Conservation (phyloP, 2,329 filamentous ascomycete genomes). For the Colletotrichum filicis region DNA sequence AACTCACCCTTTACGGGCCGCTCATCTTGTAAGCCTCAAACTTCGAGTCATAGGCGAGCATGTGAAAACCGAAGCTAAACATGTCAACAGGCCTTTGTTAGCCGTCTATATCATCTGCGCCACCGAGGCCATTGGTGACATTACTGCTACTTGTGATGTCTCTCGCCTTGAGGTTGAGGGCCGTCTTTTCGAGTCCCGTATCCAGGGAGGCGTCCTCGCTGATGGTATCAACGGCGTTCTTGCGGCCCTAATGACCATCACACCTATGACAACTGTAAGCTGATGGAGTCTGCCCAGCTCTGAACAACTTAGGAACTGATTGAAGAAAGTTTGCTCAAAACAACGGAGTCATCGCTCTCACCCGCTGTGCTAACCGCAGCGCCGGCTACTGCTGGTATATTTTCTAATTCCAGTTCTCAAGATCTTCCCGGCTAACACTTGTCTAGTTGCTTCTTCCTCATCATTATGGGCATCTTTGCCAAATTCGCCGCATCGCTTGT, state of each 20-base stretch:
- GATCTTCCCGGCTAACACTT: neutral
- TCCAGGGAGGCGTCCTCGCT: conserved; percentile 82
- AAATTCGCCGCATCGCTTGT: conserved; percentile 86
- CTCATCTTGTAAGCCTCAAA: conserved; percentile 64
- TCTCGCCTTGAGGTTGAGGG: conserved; percentile 80
- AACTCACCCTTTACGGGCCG: conserved; percentile 76
- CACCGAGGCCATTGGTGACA: conserved; percentile 83
- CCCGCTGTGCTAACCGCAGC: conserved; percentile 82
- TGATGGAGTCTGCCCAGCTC: neutral
- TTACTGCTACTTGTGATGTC: conserved; percentile 85
- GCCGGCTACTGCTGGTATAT: conserved; percentile 76
- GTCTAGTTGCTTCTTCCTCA: conserved; percentile 71
- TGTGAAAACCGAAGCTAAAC: neutral
- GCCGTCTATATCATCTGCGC: conserved; percentile 78
- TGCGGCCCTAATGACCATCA: conserved; percentile 81
- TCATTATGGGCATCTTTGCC: conserved; percentile 84
- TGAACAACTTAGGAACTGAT: neutral
- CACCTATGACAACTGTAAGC: conserved; percentile 73
- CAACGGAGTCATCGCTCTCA: conserved; percentile 86
- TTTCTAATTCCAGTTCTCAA: neutral
- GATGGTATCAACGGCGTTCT: conserved; percentile 82
- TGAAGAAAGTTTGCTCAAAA: conserved; percentile 76
- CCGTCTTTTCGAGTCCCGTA: conserved; percentile 76
- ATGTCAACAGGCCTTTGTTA: conserved; percentile 62
- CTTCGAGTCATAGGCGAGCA: neutral